Conservation (phyloP, 345 rosid genomes). For the Brassica incana region DNA sequence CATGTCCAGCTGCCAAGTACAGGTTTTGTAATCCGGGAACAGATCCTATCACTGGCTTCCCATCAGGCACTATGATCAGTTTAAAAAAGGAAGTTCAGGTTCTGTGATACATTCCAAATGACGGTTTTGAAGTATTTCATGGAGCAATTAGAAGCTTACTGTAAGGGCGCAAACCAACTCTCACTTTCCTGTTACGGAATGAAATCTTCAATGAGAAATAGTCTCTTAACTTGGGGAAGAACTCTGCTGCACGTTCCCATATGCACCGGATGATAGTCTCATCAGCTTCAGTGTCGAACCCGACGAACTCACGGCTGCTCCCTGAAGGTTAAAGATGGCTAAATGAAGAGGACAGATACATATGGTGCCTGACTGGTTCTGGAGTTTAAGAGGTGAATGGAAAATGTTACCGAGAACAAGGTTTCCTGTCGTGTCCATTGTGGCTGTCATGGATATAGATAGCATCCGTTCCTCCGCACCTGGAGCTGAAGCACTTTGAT, state of each 20-base stretch:
- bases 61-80: slow-evolving; percentile 76
- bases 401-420: slow-evolving; percentile 69
- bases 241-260: slow-evolving; percentile 77
- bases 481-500: slow-evolving; percentile 45
- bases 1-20: slow-evolving; percentile 88
- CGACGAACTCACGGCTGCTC: slow-evolving; percentile 90
- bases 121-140: not conserved
- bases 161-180: slow-evolving; percentile 93
- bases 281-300: slow-evolving; percentile 69
- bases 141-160: slow-evolving; percentile 56
- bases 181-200: slow-evolving; percentile 61
- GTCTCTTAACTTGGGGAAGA: slow-evolving; percentile 71
- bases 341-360: not conserved
- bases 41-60: slow-evolving; percentile 77
- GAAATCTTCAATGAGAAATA: slow-evolving; percentile 45
- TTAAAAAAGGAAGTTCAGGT: not conserved
- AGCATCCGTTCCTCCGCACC: slow-evolving; percentile 46
- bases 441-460: slow-evolving; percentile 87
- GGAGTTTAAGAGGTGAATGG: slow-evolving; percentile 5
- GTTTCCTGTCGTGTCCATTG: slow-evolving; percentile 68
- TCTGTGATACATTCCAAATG: not conserved
- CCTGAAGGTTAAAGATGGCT: slow-evolving; percentile 48
- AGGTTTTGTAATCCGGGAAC: slow-evolving; percentile 70
- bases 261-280: slow-evolving; percentile 55
- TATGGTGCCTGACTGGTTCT: not conserved